Evolutionary conservation across 176 grass and related monocot genomes (phyloP), one percentile per base, ranked within the genome.

Genomic region (Echinochloa phyllopogon): DNA sequence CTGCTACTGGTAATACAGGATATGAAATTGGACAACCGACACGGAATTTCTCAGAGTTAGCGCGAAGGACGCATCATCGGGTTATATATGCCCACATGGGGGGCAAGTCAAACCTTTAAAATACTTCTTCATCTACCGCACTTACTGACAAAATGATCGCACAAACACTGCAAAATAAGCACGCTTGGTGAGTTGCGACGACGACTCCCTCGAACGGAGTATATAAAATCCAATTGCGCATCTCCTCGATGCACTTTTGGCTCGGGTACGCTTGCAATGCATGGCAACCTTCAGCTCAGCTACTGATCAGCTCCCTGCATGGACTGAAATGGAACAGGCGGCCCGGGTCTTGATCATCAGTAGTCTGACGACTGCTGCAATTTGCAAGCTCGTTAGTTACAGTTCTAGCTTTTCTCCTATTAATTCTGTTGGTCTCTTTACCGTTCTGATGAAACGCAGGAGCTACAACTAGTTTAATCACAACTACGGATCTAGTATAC

Each of bases 21-120:
- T 18, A 8, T 40, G 38, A 39, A 21, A 21, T 1, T 12, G 3
- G 65, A 69, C 65, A 42, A 42, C 8, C 3, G 65, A 69, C 42
- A 42, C 4, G 18, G 65, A 69, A 69, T 69, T 42, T 69, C 65
- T 69, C 65, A 69, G 39, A 69, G 65, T 69, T n/a, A 11, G 18
- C 38, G 38, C 38, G 38, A 69, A 42, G 65, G 9, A 5, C 15
- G 63, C 29, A 42, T 10, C 29, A 65, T 39, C 21, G 8, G 8
- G 20, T 11, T n/a, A 67, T 53, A 44, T 50, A 15, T 18, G 33
- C 24, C 60, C 60, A 58, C 21, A 18, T 20, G 52, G 52, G 37
- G 8, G 38, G 37, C 65, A 42, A 69, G 39, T 42, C 38, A 69
- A 69, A 69, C 64, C 33, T 33, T 12, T 60, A 68, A 68, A 40